These are phyloP conservation scores for Solanum lycopersicoides DNA, from an alignment of 257 asterid species.

Conservation along the genomic window DNA sequence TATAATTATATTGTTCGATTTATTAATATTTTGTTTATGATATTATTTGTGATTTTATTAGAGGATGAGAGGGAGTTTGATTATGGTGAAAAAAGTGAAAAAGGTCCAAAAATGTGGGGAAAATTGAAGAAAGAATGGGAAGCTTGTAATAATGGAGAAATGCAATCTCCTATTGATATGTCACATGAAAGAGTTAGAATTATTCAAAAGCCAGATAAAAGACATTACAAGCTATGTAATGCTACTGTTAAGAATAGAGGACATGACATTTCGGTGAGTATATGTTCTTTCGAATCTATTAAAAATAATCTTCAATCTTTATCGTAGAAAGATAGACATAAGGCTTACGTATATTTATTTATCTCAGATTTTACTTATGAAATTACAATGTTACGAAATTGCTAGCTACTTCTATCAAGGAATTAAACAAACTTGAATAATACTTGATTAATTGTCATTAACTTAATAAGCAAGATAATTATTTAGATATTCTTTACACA, in stretches of 20 bases:
- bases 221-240: slow-evolving; percentile 1
- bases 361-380: background rate
- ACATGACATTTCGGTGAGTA: slow-evolving; percentile 2
- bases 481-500: background rate
- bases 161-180: slow-evolving; percentile 8
- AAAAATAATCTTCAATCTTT: accelerated
- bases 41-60: no score
- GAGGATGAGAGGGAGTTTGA: slow-evolving; percentile 13
- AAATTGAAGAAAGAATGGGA: slow-evolving; percentile 3
- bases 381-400: no score
- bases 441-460: background rate
- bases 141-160: background rate
- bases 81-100: background rate
- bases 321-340: accelerated
- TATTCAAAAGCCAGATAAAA: background rate
- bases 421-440: background rate
- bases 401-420: background rate
- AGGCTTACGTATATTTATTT: background rate
- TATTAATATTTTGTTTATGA: background rate
- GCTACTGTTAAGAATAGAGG: slow-evolving; percentile 12
- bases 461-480: background rate
- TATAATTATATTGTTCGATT: background rate
- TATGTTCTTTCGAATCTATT: background rate
- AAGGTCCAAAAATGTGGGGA: slow-evolving; percentile 9
- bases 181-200: background rate